Base-by-base conservation (phyloP, 768 basidiomycete genomes). In the Boletus subparvulus region DNA sequence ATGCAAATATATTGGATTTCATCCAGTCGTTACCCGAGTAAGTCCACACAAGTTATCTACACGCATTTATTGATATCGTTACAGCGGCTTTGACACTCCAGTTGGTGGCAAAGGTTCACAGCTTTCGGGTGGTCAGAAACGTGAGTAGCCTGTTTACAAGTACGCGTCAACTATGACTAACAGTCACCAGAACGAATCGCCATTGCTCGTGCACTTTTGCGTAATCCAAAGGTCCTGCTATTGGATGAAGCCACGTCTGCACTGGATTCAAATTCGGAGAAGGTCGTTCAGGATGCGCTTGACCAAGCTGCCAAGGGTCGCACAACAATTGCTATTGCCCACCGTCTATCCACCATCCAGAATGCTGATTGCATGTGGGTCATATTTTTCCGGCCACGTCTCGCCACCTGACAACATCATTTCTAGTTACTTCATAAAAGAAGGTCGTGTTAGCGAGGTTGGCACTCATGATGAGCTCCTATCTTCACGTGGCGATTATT, bases 261-360 rank as follows among this genome's bases (percentile, higher is more conserved):
- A 1, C 80, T 97, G 32, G 94, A 96, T 69, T 92, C 90, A 10
- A 87, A 86, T 65, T 92, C 90, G 21, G 95, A 97, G 74, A 92
- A 92, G 72, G 88, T 98, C 49, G 97, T 99, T 10, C 96, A 98
- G 66, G 88, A 83, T 6, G 97, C 97, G 4, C 80, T 98, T 30
- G 97, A 98, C 73, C 82, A 85, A 66, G 97, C 95, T 7, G 87
- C 94, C 3, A 90, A 85, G 74, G 95, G 94, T 41, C 83, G 96
- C 55, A 96, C 95, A 8, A 97, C 94, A 10, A 88, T 95, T 56
- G 90, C 95, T 17, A 96, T 99, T 59, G 96, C 96, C 3, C 97
- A 98, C 74, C 83, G 97, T 52, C 74, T 99, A 55, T 91, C 90
- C 16, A 94, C 92, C 3, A 95, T 97, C 61, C 93, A 96, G 72